phyloP scores from a whole-genome alignment of 495 filamentous ascomycete genomes.

The Elaphomyces granulatus region DNA sequence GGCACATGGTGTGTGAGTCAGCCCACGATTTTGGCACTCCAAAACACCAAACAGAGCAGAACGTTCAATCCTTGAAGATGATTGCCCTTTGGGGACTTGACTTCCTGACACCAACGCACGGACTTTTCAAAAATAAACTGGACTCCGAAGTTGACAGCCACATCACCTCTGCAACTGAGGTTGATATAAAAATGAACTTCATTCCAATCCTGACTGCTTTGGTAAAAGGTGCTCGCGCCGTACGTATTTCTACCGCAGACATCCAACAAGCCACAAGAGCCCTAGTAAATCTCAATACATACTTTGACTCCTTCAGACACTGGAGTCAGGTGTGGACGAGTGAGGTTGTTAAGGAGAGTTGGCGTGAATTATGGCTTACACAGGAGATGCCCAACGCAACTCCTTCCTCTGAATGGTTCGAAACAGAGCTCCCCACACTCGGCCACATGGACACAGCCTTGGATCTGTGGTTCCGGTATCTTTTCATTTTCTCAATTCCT shows the following conservation, averaged over 20 bases:
- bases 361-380: constrained; percentile 47
- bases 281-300: constrained; percentile 45
- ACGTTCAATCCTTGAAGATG: constrained; percentile 49
- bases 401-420: constrained; percentile 39
- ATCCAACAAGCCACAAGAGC: constrained; percentile 42
- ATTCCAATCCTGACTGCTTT: constrained; percentile 45
- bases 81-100: constrained; percentile 54
- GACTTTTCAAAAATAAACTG: constrained; percentile 46
- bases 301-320: constrained; percentile 44
- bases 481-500: constrained; percentile 56
- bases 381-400: constrained; percentile 40
- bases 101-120: constrained; percentile 46
- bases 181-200: constrained; percentile 46
- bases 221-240: constrained; percentile 42
- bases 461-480: constrained; percentile 49
- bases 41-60: constrained; percentile 51
- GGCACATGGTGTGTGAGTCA: constrained; percentile 52
- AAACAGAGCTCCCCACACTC: constrained; percentile 44
- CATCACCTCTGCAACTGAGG: constrained; percentile 35
- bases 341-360: constrained; percentile 42
- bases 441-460: constrained; percentile 40
- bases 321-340: constrained; percentile 53
- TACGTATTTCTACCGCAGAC: constrained; percentile 34
- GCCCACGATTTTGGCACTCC: constrained; percentile 52
- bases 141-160: constrained; percentile 45